These are phyloP conservation scores for Anthoceros angustus DNA, from an alignment of 225 moss, liverwort and hornwort genomes.

Conservation along the genomic window DNA sequence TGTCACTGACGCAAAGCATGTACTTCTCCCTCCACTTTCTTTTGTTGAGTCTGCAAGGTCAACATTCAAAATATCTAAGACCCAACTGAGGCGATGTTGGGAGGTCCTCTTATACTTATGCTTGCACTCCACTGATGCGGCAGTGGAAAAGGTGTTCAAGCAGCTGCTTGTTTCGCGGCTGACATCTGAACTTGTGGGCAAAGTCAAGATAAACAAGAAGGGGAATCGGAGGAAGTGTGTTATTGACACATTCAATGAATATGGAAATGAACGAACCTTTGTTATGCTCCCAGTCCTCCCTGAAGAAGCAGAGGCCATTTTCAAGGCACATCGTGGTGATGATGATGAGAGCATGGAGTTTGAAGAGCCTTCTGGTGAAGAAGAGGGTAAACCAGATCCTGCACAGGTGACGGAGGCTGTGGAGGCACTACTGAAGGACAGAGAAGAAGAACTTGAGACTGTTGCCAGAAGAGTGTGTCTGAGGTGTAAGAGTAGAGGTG, in stretches of 20 bases:
- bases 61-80: constrained; percentile 47
- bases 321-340: neutral
- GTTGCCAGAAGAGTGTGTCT: neutral
- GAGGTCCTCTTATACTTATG: constrained; percentile 68
- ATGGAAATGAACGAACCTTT: constrained; percentile 66
- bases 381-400: constrained; percentile 1
- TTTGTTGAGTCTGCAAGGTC: constrained; percentile 45
- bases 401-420: neutral
- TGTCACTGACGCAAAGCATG: constrained; percentile 18
- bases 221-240: constrained; percentile 48
- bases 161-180: constrained; percentile 61
- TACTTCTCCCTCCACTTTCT: constrained; percentile 39
- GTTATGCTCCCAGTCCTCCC: constrained; percentile 36
- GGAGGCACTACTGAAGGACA: neutral
- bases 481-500: neutral
- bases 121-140: constrained; percentile 37
- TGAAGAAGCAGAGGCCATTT: neutral
- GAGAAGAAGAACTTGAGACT: neutral
- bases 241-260: constrained; percentile 48
- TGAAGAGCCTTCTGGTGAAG: neutral
- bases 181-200: constrained; percentile 59
- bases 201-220: constrained; percentile 35
- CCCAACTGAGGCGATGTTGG: constrained; percentile 82
- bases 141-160: constrained; percentile 48
- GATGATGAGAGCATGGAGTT: neutral